Conservation (phyloP, 1,284 basidiomycete species). For the Cystobasidium sp. region DNA sequence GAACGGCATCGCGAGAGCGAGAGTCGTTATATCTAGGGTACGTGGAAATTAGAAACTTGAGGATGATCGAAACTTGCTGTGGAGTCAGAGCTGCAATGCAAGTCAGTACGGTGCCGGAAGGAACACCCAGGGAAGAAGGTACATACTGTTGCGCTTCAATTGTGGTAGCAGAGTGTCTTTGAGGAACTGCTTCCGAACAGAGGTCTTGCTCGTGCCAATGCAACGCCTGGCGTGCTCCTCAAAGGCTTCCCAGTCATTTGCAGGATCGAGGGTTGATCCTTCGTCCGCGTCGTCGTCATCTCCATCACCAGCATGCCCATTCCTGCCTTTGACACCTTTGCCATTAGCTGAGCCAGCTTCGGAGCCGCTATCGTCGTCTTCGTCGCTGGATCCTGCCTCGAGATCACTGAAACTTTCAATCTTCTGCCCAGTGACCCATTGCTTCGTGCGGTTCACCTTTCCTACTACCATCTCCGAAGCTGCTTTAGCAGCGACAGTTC, state of each 20-base stretch:
- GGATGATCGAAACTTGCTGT: slow-evolving; percentile 32
- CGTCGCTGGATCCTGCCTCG: slow-evolving; percentile 25
- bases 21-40: slow-evolving; percentile 35
- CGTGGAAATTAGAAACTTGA: slow-evolving; percentile 39
- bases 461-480: slow-evolving; percentile 25
- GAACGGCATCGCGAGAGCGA: slow-evolving; percentile 29
- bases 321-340: slow-evolving; percentile 4
- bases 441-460: slow-evolving; percentile 25
- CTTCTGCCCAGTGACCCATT: slow-evolving; percentile 38
- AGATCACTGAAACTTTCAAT: slow-evolving; percentile 44
- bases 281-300: slow-evolving; percentile 10
- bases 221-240: slow-evolving; percentile 29
- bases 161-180: slow-evolving; percentile 15
- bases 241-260: slow-evolving; percentile 38
- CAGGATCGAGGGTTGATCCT: slow-evolving; percentile 23
- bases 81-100: slow-evolving; percentile 25
- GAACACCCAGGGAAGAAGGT: neutral
- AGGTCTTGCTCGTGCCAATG: slow-evolving; percentile 26
- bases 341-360: slow-evolving; percentile 4
- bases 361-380: slow-evolving; percentile 17
- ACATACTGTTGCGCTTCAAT: slow-evolving; percentile 31
- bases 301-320: slow-evolving; percentile 4
- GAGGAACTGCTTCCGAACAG: slow-evolving; percentile 11
- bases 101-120: slow-evolving; percentile 4
- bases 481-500: neutral